Evolutionary conservation across 345 rosid genomes (phyloP), one percentile per base, ranked within the genome.

Genomic region (Stellera chamaejasme): DNA sequence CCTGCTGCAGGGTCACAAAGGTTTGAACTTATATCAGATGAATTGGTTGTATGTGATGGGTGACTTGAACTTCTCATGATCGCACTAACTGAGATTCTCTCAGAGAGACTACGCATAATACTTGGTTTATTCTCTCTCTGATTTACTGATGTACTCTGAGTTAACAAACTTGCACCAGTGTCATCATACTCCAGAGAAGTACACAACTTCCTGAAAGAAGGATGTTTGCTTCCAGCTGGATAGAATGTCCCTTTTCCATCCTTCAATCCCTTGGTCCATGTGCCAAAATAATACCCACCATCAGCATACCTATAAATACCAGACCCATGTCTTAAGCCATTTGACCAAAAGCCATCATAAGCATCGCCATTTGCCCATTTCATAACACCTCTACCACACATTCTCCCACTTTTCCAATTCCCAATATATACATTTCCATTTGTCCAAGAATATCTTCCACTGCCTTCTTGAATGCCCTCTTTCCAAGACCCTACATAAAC

Each of bases 211-310:
- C 73, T 82, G n/a, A 79, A 56, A 59, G 90, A 76, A 14, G 83
- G 87, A 75, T 74, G 75, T 56, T 84, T 83, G 60, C 80, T 82
- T 63, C 95, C 98, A 54, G 83, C 77, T 47, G 95, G 96, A 62
- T 77, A 83, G 60, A 80, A 92, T 48, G 77, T 76, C 62, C 96
- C 98, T 69, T 92, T 92, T 47, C 98, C 98, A 43, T 92, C 98
- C 73, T 84, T 92, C 14, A 83, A 60, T 55, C 85, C 95, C 59
- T 59, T 66, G 28, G 80, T 77, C 98, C 98, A 92, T 10, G 66
- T 77, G 54, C 98, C 98, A 61, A 78, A 83, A 67, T 88, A 92
- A 58, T 77, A 83, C 50, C 88, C 83, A 27, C 95, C 96, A 79
- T 92, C 90, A 14, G 72, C 69, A 74, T 67, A 92, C 62, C 74